phyloP scores from a whole-genome alignment of 1,139 yeast genomes.

The Neolecta irregularis region DNA sequence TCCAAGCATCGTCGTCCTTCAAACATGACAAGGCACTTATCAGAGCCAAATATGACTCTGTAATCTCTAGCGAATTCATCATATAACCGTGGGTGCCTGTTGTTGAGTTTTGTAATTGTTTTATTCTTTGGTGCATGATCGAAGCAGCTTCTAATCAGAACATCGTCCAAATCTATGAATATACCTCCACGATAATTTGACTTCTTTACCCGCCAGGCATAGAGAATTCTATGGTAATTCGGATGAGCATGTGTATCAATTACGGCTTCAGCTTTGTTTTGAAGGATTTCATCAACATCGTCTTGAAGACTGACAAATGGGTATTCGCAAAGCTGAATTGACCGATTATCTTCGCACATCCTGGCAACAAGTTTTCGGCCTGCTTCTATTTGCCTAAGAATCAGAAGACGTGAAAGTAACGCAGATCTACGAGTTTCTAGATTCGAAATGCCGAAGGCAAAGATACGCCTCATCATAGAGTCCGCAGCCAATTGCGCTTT shows the following conservation, averaged over 20 bases:
- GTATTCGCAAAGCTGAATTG: conserved; percentile 3
- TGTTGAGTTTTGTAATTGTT: conserved; percentile 6
- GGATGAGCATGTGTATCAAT: conserved; percentile 10
- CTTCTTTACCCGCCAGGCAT: conserved; percentile 10
- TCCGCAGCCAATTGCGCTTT: not conserved
- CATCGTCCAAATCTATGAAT: not conserved
- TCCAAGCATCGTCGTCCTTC: conserved; percentile 11
- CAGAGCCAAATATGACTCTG: conserved; percentile 12
- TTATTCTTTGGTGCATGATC: conserved; percentile 9
- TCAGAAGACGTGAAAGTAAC: not conserved
- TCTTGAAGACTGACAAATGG: conserved; percentile 11
- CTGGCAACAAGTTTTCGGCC: conserved; percentile 5
- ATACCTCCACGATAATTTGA: conserved; percentile 10
- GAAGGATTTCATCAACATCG: conserved; percentile 9
- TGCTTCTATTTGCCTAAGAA: conserved; percentile 7
- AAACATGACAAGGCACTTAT: conserved; percentile 11
- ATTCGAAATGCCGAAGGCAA: not conserved
- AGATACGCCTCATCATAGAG: conserved; percentile 4
- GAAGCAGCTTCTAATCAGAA: conserved; percentile 7
- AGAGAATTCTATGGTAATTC: conserved; percentile 11
- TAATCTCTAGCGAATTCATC: conserved; percentile 9
- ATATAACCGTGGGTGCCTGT: conserved; percentile 5
- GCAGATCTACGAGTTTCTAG: not conserved
- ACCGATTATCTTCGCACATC: conserved; percentile 8
- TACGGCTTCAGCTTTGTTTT: conserved; percentile 9